Evolutionary conservation across 345 rosid species (phyloP), one percentile per base, ranked within the genome.

Genomic region (Iberis pinnata): DNA sequence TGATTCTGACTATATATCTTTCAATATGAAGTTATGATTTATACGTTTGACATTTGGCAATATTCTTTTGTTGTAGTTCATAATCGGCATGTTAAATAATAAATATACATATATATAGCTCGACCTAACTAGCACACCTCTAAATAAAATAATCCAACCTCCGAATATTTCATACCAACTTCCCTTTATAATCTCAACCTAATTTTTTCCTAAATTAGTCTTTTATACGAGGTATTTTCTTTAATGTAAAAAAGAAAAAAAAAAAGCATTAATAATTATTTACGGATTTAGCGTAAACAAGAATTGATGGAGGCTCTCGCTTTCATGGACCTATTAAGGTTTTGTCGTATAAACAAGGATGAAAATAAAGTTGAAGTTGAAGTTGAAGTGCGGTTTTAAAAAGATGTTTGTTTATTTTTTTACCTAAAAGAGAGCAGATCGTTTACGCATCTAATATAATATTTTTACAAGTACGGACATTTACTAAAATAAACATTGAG

Each of bases 281-380:
- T n/a, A n/a, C n/a, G n/a, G 36, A 52, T 33, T 24, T 43, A 43
- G 35, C 37, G 52, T 51, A 61, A 20, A 62, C 20, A 36, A 42
- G 18, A 61, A 43, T 31, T 14, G 43, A 49, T 40, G 52, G 52
- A 35, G 10, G 60, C 39, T 43, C 12, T 62, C 60, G 46, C 44
- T 43, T 52, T 53, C 59, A 10, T 62, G 67, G 53, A 18, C 45
- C 67, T 24, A 43, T 43, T 24, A 43, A 24, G 45, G 53, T 43
- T 62, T 62, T 62, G 60, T 62, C 53, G 60, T 64, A 32, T 42
- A 49, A 63, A 56, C 33, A 17, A 48, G 29, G 56, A 50, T 56
- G 26, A 40, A 39, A 16, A 18, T 40, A 56, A 64, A 56, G 69
- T 33, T 41, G 56, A 47, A 46, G 69, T 33, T 41, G 56, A 47